Base-by-base conservation (phyloP, 2,329 filamentous ascomycete species). In the Canariomyces notabilis region DNA sequence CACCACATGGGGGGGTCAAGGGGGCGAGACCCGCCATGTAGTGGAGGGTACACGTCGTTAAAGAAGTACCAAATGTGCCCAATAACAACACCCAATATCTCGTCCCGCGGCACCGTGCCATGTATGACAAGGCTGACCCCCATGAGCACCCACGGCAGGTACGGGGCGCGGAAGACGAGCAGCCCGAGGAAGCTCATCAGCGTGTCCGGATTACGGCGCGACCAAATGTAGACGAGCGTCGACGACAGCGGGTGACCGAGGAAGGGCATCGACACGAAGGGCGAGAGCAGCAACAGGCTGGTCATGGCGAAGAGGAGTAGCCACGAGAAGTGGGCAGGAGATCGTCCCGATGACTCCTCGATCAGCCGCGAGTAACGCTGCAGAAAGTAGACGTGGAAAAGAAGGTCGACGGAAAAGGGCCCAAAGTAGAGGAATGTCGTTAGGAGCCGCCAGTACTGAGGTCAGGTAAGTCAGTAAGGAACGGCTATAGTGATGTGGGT, bases 31-130 rank as follows among this genome's bases (percentile, higher is more conserved):
- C 89, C 89, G 53, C 85, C 82, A 67, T 96, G 87, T 35, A 96
- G 77, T 3, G 89, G 87, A 3, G 93, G 93, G 66, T 95, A 98
- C 14, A 98, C 90, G 64, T 98, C 93, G 49, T 83, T 87, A 67
- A 97, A 96, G 71, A 96, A 98, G 67, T 97, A 98, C 85, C 90
- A 97, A 33, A 97, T 77, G 67, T 98, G 93, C 8, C 93, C 93
- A 32, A 97, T 90, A 8, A 93, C 82, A 14, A 96, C 89, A 4
- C 93, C 93, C 71, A 94, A 89, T 53, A 98, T 85, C 72, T 98
- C 93, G 64, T 97, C 93, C 68, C 94, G 95, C 4, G 93, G 93
- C 34, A 97, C 76, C 5, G 79, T 85, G 6, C 88, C 88, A 64
- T 97, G 89, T 64, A 97, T 77, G n/a, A 95, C 76, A 37, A 97